Percentiles rank a stretch among this genome's conserved stretches.
phyloP scores from a whole-genome alignment of 176 grass and related monocot species.

The Oryza meridionalis region DNA sequence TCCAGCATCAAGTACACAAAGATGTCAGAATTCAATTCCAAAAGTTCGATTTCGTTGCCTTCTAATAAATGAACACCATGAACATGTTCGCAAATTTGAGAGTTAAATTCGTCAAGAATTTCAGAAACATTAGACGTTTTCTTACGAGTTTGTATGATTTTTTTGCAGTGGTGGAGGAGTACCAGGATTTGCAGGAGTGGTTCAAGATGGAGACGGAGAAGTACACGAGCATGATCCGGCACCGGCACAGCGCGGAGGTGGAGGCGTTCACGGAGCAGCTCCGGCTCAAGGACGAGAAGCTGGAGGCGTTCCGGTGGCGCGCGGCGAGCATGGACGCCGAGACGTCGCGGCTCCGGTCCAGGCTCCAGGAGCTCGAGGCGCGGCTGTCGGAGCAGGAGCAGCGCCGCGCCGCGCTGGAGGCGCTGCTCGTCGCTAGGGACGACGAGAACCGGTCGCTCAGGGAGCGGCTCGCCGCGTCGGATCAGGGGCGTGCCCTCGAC shows the following conservation, averaged over 20 bases:
- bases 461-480: slow-evolving; percentile 41
- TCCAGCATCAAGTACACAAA: background rate
- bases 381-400: slow-evolving; percentile 52
- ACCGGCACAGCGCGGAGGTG: slow-evolving; percentile 66
- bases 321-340: slow-evolving; percentile 63
- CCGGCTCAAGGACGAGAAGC: slow-evolving; percentile 75
- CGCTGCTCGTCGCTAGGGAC: slow-evolving; percentile 48
- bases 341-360: slow-evolving; percentile 52
- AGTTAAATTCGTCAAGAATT: background rate
- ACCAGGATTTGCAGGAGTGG: slow-evolving; percentile 74
- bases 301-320: slow-evolving; percentile 66
- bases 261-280: slow-evolving; percentile 94
- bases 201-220: slow-evolving; percentile 72
- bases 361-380: slow-evolving; percentile 63
- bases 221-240: slow-evolving; percentile 62
- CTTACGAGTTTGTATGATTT: background rate
- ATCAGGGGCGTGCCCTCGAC: background rate
- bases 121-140: background rate
- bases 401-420: slow-evolving; percentile 48
- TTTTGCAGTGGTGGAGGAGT: slow-evolving; percentile 55
- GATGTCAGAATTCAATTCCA: slow-evolving; percentile 11
- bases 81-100: background rate
- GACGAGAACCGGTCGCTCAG: slow-evolving; percentile 49
- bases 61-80: background rate
- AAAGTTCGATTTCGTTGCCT: slow-evolving; percentile 32